Evolutionary conservation across 169 alveolate genomes (phyloP), one percentile per base, ranked within the genome.

Genomic region (Plasmodium adleri): DNA sequence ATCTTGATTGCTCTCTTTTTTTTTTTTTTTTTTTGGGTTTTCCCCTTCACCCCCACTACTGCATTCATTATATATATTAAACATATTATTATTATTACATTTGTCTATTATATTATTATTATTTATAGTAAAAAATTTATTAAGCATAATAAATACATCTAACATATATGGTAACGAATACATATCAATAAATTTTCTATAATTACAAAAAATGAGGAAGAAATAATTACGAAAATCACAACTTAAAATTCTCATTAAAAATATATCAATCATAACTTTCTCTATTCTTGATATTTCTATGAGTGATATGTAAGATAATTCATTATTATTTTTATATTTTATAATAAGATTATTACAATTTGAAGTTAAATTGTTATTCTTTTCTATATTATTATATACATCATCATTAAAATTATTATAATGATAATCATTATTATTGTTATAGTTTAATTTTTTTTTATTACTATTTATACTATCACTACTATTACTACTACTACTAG

Each of bases 181-280:
- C 92, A 86, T 86, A 17, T 86, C 92, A 20, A 86, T 86, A 60
- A 60, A 72, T 72, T 72, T 86, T 60, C 92, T 43, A 67, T 86
- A 86, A 49, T 86, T 72, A 43, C 88, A 86, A n/a, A 86, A 54
- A 43, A 86, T 45, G 8, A 86, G 88, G 13, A 86, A 17, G 22
- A 70, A 72, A 52, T 86, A 62, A 45, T 86, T 74, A 39, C 92
- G 59, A 60, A 70, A 86, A 60, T 86, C 74, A 43, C 92, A 86
- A 59, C 92, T 86, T 4, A 86, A 45, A 22, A 86, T 59, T 86
- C 87, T 70, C 92, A 86, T 86, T 12, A 71, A 8, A 43, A 60
- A 47, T 13, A 86, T 60, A 26, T 86, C 92, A 2, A 50, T 59
- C 66, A 86, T 72, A 1, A 86, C 67, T 62, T 86, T 86, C 60